Percentiles rank a stretch among this genome's conserved stretches.
Conservation (phyloP, 2,329 filamentous ascomycete genomes). For the Paraphaeosphaeria minitans region DNA sequence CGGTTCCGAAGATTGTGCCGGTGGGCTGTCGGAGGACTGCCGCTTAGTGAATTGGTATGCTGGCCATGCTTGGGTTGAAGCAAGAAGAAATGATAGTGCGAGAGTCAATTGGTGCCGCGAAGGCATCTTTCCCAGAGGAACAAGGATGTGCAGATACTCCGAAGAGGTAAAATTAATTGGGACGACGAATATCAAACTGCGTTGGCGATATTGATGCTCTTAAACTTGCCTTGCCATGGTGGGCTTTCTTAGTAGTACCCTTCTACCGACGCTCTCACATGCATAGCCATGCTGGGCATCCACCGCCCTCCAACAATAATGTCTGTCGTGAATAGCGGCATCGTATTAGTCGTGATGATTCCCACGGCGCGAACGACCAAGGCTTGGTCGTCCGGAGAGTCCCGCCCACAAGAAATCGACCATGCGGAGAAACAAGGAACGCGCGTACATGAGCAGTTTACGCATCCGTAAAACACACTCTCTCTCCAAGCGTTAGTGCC, state of each 20-base stretch:
- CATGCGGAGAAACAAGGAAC: background rate
- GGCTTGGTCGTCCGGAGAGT: background rate
- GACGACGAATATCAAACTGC: background rate
- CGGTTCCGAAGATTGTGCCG: conserved; percentile 4
- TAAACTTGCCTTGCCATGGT: background rate
- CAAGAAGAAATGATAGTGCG: background rate
- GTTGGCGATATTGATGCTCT: background rate
- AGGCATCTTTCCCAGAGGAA: background rate
- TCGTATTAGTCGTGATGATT: background rate
- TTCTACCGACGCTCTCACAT: background rate
- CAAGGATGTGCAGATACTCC: background rate
- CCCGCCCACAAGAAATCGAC: background rate
- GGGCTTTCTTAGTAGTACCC: background rate
- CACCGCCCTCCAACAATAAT: background rate
- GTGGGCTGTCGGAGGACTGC: conserved; percentile 4
- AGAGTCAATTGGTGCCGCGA: background rate
- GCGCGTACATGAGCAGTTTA: background rate
- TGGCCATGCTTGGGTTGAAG: conserved; percentile 3
- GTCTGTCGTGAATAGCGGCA: background rate
- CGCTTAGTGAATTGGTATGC: conserved; percentile 1
- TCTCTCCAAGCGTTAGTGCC: background rate
- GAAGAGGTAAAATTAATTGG: background rate
- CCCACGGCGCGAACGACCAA: background rate
- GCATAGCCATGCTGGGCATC: background rate
- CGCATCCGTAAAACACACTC: background rate